Base-by-base conservation (phyloP, 2,329 filamentous ascomycete genomes). In the Colletotrichum tamarilloi region DNA sequence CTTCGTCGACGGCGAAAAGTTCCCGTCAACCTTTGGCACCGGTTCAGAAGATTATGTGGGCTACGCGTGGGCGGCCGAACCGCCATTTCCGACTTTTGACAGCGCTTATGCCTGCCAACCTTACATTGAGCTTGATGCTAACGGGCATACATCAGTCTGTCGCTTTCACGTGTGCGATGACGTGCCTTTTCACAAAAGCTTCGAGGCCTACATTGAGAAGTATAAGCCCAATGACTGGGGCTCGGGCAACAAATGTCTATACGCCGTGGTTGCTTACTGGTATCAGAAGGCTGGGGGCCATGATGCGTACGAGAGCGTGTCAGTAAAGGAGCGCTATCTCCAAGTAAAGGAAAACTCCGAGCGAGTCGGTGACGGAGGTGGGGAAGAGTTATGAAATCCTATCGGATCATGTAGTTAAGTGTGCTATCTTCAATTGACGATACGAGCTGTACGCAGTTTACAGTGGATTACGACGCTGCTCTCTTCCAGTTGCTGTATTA, bases 181-280 rank as follows among this genome's bases (percentile, higher is more conserved):
- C 42, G 60, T 73, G 26, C 70, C 70, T 4, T 73, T 73, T 6
- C 66, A 60, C 55, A 49, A 73, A 46, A 70, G 67, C 26, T 73
- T 73, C 32, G 70, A 73, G 32, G 70, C 67, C 1, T 73, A 65
- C 60, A 70, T 73, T 12, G 70, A 73, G 16, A 73, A 73, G 55
- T 73, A 73, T 26, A 73, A 73, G 35, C 67, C 70, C 9, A 73
- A 73, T 46, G 38, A 62, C 26, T 73, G 70, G 70, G 70, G 70
- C 14, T 46, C 56, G 5, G 60, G 60, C 0, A 73, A 73, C 7
- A 68, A 62, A 7, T 73, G 70, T 14, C 46, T 70, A 5, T 73
- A 73, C 4, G 67, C 55, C 0, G 70, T 73, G 4, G 70, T 73
- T 19, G 70, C 70, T 35, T 73, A 73, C 56, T 73, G 70, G 70